Percentiles rank a stretch among this genome's conserved stretches.
Evolutionary conservation across 1,284 basidiomycete genomes (phyloP).

Genomic region (Microbotryum scabiosae): DNA sequence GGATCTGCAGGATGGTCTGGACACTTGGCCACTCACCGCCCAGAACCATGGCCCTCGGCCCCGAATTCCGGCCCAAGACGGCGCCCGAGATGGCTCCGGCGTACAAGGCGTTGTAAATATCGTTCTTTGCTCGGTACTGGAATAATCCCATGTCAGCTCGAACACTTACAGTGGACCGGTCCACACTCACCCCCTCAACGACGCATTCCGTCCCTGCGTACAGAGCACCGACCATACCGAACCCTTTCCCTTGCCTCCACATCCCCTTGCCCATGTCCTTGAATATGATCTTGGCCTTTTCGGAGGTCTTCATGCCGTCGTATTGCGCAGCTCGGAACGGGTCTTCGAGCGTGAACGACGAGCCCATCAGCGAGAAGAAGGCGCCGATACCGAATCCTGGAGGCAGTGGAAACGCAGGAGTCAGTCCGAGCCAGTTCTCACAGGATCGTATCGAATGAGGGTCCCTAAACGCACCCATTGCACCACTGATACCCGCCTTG

Average conservation of each 20-base stretch:
- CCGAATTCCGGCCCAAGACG: slow-evolving; percentile 67
- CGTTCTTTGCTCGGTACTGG: slow-evolving; percentile 91
- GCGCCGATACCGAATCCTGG: slow-evolving; percentile 84
- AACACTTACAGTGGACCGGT: no score
- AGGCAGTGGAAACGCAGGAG: not conserved
- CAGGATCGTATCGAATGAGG: no score
- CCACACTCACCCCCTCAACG: slow-evolving; percentile 87
- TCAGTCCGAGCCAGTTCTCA: no score
- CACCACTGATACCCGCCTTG: slow-evolving; percentile 30
- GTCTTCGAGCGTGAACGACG: slow-evolving; percentile 92
- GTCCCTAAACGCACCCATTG: slow-evolving; percentile 20
- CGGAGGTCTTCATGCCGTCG: slow-evolving; percentile 47
- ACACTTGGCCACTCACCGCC: slow-evolving; percentile 49
- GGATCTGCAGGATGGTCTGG: not conserved
- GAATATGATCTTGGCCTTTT: slow-evolving; percentile 79
- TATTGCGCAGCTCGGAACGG: slow-evolving; percentile 52
- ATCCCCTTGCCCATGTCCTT: slow-evolving; percentile 91
- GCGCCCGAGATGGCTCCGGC: slow-evolving; percentile 44
- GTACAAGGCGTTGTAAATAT: slow-evolving; percentile 65
- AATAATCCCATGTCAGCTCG: not conserved
- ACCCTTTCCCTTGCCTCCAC: slow-evolving; percentile 82
- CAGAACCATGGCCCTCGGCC: slow-evolving; percentile 61
- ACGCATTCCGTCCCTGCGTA: slow-evolving; percentile 93
- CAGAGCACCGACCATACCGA: slow-evolving; percentile 87
- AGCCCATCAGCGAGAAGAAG: slow-evolving; percentile 92